Base-by-base conservation (phyloP, 331 rosid genomes). In the Acacia pycnantha region DNA sequence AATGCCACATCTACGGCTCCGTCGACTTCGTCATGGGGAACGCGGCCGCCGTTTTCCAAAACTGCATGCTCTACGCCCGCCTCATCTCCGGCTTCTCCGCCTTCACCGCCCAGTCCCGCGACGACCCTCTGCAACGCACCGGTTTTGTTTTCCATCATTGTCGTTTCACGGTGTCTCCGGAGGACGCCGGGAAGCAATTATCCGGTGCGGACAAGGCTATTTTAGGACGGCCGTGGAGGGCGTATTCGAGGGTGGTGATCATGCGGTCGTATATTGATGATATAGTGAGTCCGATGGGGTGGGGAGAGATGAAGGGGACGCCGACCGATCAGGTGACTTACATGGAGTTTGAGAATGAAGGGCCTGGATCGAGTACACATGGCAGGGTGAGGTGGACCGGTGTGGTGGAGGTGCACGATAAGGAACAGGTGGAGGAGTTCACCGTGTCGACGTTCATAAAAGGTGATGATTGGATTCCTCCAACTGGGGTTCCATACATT, bases 1-100 rank as follows among this genome's bases (percentile, higher is more conserved):
- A 69, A 41, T 69, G 74, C 73, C 18, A 69, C 73, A n/a, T 69
- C 19, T 69, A 69, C 74, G 74, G 74, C 53, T 41, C 74, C 74
- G 53, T 69, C 51, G 74, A 69, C 33, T 69, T 69, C 74, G 13
- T 69, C 51, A 69, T 69, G 74, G 74, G 74, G n/a, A 69, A 69
- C 33, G 74, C 74, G 16, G 74, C 74, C 8, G 74, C 74, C 74
- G 31, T 41, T n/a, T 69, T 69, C 16, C 74, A 69, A 13, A 69
- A 69, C 31, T 69, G 33, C 74, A 10, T 43, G 19, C 53, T 69
- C 51, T 69, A 69, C 53, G 53, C 74, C 19, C 74, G 74, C 53
- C 29, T 69, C 66, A 2, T 11, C 15, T 0, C 7, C 7, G 7
- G 50, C 51, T 21, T 11, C 51, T 18, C 14, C 33, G 53, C 41